Conservation (phyloP, 345 rosid genomes). For the Eucalyptus brandiana region DNA sequence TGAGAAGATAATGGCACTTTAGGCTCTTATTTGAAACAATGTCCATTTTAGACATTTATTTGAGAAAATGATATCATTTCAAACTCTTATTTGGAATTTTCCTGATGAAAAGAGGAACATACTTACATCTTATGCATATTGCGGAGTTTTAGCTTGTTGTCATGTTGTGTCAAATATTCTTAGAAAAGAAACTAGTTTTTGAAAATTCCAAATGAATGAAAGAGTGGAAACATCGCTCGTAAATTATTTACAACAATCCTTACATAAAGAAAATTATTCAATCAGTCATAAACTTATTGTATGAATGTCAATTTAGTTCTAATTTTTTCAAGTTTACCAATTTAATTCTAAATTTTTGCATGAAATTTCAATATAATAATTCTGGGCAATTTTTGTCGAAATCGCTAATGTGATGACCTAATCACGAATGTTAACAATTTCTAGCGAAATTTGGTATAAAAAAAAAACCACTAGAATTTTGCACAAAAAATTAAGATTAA, state of each 20-base stretch:
- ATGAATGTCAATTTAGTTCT: not conserved
- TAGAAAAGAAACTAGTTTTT: not conserved
- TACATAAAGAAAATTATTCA: not conserved
- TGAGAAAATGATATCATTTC: too few relatives aligned
- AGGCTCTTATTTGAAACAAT: too few relatives aligned
- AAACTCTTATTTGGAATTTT: too few relatives aligned
- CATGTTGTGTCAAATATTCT: not conserved
- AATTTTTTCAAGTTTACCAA: not conserved
- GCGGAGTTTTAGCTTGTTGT: not conserved
- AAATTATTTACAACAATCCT: not conserved
- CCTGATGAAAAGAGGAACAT: not conserved
- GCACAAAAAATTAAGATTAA: not conserved
- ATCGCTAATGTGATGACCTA: not conserved
- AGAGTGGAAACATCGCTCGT: not conserved
- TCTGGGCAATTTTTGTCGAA: rapidly evolving
- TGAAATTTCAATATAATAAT: not conserved
- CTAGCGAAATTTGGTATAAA: rapidly evolving
- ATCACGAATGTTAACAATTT: not conserved
- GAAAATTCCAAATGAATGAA: not conserved
- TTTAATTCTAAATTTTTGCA: not conserved
- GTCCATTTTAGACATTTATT: too few relatives aligned
- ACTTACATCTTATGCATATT: not conserved
- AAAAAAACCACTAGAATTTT: not conserved
- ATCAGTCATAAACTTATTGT: rapidly evolving
- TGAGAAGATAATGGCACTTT: too few relatives aligned